Conservation (phyloP, 495 filamentous ascomycete genomes). For the Talaromyces liani region DNA sequence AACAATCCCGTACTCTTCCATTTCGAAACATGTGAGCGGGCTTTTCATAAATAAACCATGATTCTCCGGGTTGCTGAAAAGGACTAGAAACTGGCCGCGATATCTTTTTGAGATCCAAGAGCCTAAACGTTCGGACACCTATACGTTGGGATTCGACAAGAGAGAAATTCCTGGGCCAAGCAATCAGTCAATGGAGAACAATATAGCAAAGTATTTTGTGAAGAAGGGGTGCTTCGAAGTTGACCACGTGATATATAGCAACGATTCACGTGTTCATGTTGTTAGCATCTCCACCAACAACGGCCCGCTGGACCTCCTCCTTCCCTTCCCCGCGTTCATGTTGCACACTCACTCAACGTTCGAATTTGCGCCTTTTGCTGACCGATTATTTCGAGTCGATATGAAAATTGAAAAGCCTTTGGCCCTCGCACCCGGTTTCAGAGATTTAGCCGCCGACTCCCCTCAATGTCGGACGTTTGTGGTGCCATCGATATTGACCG, state of each 20-base stretch:
- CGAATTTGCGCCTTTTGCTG: neutral
- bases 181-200: neutral
- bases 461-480: neutral
- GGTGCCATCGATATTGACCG: constrained; percentile 1
- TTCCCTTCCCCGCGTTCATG: neutral
- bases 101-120: neutral
- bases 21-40: neutral
- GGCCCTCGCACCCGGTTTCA: neutral
- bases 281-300: neutral
- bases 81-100: neutral
- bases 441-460: constrained; percentile 5
- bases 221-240: neutral
- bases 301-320: neutral
- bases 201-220: neutral
- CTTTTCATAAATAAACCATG: neutral
- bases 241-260: neutral
- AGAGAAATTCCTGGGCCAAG: neutral
- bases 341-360: neutral
- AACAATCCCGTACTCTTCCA: neutral
- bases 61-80: neutral
- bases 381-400: neutral
- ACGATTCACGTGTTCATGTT: neutral
- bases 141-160: neutral
- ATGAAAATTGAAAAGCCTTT: neutral
- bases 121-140: neutral